These are phyloP conservation scores for Saturnispora sanitii DNA, from an alignment of 805 yeast species.

Conservation along the genomic window DNA sequence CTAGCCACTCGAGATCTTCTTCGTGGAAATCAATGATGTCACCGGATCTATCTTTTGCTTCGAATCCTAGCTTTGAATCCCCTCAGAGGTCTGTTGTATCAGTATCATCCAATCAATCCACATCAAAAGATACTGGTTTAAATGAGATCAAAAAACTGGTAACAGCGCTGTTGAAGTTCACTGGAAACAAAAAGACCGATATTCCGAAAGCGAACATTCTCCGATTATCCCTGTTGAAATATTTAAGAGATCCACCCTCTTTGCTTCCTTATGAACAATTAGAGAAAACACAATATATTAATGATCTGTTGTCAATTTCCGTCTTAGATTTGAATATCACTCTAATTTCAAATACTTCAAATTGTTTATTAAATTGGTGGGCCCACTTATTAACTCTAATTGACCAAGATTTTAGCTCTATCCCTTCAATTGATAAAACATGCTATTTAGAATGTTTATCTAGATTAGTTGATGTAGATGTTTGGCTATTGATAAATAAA, in stretches of 20 bases:
- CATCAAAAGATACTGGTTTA: constrained; percentile 4
- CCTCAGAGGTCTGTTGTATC: constrained; percentile 8
- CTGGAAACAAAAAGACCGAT: constrained; percentile 27
- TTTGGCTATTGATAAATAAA: constrained; percentile 30
- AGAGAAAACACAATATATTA: constrained; percentile 1
- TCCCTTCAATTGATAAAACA: constrained; percentile 38
- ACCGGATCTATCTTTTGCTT: not conserved
- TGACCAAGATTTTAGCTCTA: constrained; percentile 25
- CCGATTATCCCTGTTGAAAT: constrained; percentile 38
- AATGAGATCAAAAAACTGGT: constrained; percentile 31
- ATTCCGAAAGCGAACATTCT: constrained; percentile 37
- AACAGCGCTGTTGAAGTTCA: constrained; percentile 35
- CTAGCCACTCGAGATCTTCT: not conserved
- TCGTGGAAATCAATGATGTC: not conserved
- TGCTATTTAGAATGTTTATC: constrained; percentile 49
- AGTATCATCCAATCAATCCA: constrained; percentile 4
- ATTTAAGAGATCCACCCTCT: constrained; percentile 24
- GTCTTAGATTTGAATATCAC: constrained; percentile 7
- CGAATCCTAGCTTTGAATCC: not conserved
- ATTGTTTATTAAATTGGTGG: constrained; percentile 42
- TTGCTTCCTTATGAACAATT: too few relatives aligned
- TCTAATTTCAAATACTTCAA: constrained; percentile 6
- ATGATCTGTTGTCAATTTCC: constrained; percentile 7
- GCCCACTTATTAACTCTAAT: constrained; percentile 28
- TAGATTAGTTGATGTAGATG: constrained; percentile 36